Base-by-base conservation (phyloP, 495 filamentous ascomycete genomes). In the Hypoxylon crocopeplum region DNA sequence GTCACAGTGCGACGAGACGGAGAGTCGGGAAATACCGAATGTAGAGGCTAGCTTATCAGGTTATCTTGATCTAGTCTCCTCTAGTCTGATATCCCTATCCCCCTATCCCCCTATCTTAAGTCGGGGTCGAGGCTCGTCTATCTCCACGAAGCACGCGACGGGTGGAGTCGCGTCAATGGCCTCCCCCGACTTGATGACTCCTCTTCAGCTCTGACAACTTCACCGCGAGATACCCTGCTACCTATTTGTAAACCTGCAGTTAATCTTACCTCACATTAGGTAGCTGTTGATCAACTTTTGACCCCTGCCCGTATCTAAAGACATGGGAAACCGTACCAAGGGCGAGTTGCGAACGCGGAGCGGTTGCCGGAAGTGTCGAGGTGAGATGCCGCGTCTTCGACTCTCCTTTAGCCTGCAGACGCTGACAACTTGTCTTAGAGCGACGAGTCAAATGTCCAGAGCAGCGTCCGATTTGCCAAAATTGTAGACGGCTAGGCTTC, bases 391-490 rank as follows among this genome's bases (percentile, higher is more conserved):
- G 33, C 12, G 2, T 41, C 19, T 33, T 36, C 12, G 11, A 20
- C 16, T 22, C 29, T 39, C 38, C 25, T 27, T 10, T 12, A 25
- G 12, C 5, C 10, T 13, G 17, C 17, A 22, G 20, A 2, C 24
- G 25, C 39, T 62, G 20, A 62, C 36, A 25, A 22, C 5, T 36
- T 5, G 15, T 32, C 13, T 24, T 15, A 58, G 54, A 64, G 20
- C 36, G 60, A n/a, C 53, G 60, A 8, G 60, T 64, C 20, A 64
- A 64, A 53, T 64, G 53, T 24, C 54, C 54, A 13, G 60, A 64
- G 37, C 48, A 64, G 15, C 53, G 42, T 8, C 60, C 60, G 0
- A 44, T 54, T 38, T 64, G 53, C 33, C 19, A 54, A 3, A 53
- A 58, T 40, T 64, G 60, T 15, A 25, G 33, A 54, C 41, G 60